Percentiles rank a stretch among this genome's conserved stretches.
These are phyloP conservation scores for Botryotinia convoluta DNA, from an alignment of 2,329 filamentous ascomycete species.

Conservation along the genomic window DNA sequence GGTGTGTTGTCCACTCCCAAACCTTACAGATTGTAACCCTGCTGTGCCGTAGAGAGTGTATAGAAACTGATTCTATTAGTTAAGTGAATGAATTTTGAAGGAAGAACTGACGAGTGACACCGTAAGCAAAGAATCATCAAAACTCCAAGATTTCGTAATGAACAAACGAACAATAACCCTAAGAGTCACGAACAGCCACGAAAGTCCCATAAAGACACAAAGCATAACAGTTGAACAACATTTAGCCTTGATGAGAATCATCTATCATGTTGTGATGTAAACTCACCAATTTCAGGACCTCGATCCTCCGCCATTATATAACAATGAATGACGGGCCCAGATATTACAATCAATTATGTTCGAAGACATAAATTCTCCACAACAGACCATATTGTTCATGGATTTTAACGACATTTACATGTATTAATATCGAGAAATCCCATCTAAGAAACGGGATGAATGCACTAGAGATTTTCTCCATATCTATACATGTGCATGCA, in stretches of 20 bases:
- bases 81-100: background rate
- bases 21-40: conserved; percentile 25
- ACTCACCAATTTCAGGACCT: conserved; percentile 6
- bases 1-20: conserved; percentile 29
- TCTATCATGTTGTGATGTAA: background rate
- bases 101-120: conserved; percentile 27
- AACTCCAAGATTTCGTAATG: conserved; percentile 30
- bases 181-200: conserved; percentile 30
- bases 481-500: background rate
- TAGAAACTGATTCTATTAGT: conserved; percentile 23
- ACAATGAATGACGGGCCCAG: background rate
- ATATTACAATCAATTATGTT: background rate
- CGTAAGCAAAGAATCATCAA: conserved; percentile 31
- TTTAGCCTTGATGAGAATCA: conserved; percentile 13
- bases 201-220: conserved; percentile 27
- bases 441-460: background rate
- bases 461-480: background rate
- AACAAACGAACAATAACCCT: conserved; percentile 30
- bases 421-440: too few relatives aligned
- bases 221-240: conserved; percentile 24
- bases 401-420: background rate
- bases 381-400: background rate
- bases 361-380: background rate
- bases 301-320: background rate
- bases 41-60: conserved; percentile 27